These are phyloP conservation scores for Licmophora abbreviata DNA, from an alignment of 108 stramenopile genomes.

Conservation along the genomic window DNA sequence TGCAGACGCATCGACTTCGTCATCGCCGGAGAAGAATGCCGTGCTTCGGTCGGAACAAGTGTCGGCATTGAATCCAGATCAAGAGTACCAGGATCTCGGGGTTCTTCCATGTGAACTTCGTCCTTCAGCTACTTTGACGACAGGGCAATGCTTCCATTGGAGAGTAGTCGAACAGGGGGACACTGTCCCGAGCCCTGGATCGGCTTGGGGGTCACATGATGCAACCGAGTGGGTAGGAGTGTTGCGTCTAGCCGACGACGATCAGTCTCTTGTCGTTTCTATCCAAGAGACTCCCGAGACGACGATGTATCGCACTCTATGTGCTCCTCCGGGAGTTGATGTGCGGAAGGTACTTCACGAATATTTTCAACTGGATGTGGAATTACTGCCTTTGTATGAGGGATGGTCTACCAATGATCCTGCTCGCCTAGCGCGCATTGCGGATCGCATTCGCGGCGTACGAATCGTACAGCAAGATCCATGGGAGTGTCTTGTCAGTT, in stretches of 20 bases:
- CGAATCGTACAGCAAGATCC: conserved; percentile 91
- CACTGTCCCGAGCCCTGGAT: conserved; percentile 12
- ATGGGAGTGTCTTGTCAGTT: conserved; percentile 92
- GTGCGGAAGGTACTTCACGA: conserved; percentile 27
- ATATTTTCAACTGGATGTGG: conserved; percentile 70
- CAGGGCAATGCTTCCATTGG: conserved; percentile 84
- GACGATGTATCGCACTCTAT: conserved; percentile 61
- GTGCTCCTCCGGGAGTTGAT: conserved; percentile 19
- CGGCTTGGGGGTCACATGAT: conserved; percentile 83
- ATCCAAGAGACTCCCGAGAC: conserved; percentile 71
- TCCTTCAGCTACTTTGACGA: conserved; percentile 75
- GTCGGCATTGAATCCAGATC: conserved; percentile 28
- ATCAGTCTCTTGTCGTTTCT: conserved; percentile 40
- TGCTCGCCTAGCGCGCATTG: conserved; percentile 47
- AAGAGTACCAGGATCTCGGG: conserved; percentile 53
- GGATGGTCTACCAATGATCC: conserved; percentile 62
- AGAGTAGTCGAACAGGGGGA: conserved; percentile 32
- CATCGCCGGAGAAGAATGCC: not conserved
- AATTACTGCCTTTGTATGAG: conserved; percentile 53
- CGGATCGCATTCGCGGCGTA: conserved; percentile 74
- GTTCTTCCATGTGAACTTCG: conserved; percentile 66
- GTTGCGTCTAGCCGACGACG: conserved; percentile 13
- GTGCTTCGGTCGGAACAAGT: conserved; percentile 21
- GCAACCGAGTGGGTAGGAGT: conserved; percentile 81
- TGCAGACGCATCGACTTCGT: not conserved